phyloP scores from a whole-genome alignment of 2,329 filamentous ascomycete species.

The Aspergillus ibericus region DNA sequence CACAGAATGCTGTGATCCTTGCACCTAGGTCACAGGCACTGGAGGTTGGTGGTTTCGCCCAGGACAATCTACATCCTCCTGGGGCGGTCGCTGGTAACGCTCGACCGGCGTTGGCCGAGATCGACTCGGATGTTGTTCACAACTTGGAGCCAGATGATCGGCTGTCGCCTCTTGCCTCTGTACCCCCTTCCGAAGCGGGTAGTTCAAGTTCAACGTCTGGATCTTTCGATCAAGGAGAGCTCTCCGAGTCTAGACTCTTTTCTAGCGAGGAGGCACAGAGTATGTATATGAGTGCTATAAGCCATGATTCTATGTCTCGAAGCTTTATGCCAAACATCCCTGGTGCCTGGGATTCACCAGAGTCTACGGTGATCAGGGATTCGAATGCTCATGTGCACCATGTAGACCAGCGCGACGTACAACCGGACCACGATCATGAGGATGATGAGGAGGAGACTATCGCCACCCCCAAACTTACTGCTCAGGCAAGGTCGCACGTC shows the following conservation, averaged over 20 bases:
- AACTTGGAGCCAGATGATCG: not conserved
- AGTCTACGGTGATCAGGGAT: conserved; percentile 15
- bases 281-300: conserved; percentile 59
- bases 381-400: not conserved
- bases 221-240: conserved; percentile 32
- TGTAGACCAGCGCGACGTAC: not conserved
- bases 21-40: not conserved
- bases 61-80: not conserved
- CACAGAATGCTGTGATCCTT: conserved; percentile 2
- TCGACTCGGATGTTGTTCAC: not conserved
- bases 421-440: not conserved
- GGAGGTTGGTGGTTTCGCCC: not conserved
- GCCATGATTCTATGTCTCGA: conserved; percentile 35
- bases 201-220: conserved; percentile 24
- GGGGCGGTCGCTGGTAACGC: not conserved
- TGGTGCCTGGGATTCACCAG: conserved; percentile 43
- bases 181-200: conserved; percentile 25
- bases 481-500: conserved; percentile 17
- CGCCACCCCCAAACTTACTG: conserved; percentile 33
- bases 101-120: conserved; percentile 2
- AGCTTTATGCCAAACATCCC: conserved; percentile 40
- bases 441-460: conserved; percentile 21
- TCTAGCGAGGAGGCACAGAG: conserved; percentile 53
- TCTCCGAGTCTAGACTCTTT: conserved; percentile 50
- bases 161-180: conserved; percentile 12